phyloP scores from a whole-genome alignment of 768 basidiomycete genomes.

The Russula sp. region DNA sequence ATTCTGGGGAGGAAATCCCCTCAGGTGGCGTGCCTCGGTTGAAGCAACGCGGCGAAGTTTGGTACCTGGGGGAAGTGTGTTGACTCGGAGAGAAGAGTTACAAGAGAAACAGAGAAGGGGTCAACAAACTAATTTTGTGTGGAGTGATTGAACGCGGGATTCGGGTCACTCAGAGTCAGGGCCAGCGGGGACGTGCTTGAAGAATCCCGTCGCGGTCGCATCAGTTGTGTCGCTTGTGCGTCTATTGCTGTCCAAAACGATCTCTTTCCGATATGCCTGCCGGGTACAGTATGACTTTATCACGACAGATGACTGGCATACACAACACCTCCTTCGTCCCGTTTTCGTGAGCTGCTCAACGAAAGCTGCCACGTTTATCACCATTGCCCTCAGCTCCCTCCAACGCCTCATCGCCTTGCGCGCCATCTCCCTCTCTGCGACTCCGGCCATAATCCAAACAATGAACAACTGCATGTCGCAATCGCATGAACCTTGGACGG shows the following conservation, averaged over 20 bases:
- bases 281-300: too few relatives aligned
- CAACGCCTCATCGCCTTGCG: constrained; percentile 86
- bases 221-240: not conserved
- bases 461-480: constrained; percentile 90
- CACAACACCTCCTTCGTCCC: constrained; percentile 77
- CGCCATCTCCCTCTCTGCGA: constrained; percentile 76
- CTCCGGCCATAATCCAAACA: constrained; percentile 75
- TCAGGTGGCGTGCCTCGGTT: constrained; percentile 78
- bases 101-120: too few relatives aligned
- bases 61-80: constrained; percentile 65
- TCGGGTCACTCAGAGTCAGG: too few relatives aligned
- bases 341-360: constrained; percentile 94
- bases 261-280: not conserved
- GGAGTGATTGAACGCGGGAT: too few relatives aligned
- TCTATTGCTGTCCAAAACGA: too few relatives aligned
- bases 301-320: constrained; percentile 65
- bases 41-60: constrained; percentile 82
- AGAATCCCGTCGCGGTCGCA: too few relatives aligned
- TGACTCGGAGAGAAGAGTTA: constrained; percentile 52
- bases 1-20: constrained; percentile 84
- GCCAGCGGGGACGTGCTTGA: too few relatives aligned
- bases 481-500: constrained; percentile 91
- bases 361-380: constrained; percentile 90
- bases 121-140: not conserved
- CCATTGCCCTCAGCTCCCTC: constrained; percentile 85